Base-by-base conservation (phyloP, 495 filamentous ascomycete species). In the Entonaema liquescens region DNA sequence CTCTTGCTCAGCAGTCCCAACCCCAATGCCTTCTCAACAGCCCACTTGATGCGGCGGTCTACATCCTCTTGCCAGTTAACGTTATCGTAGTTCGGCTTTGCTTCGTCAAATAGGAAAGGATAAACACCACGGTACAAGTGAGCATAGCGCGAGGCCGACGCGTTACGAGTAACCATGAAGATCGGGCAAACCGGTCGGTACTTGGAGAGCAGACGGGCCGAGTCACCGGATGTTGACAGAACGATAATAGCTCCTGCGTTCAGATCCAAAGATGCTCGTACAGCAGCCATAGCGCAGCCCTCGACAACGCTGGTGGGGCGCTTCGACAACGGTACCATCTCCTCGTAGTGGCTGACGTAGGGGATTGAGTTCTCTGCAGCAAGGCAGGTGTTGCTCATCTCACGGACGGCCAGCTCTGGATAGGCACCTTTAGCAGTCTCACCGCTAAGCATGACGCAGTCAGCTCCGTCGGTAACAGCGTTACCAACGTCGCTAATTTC, bases 371-470 rank as follows among this genome's bases (percentile, higher is more conserved):
- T 92, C 86, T 99, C 95, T 62, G 95, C 96, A 78, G 97, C 87
- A 78, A 97, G 83, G 81, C 95, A 98, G 52, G 96, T 94, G 84
- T 97, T 92, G 86, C 92, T 91, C 95, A 99, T 99, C 90, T 98
- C 96, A 35, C 86, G 89, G 57, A 99, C 95, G 55, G 95, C 92
- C 84, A 97, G 93, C 59, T 86, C 85, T 44, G 95, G 95, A 83
- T 99, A 99, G 80, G 86, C 90, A 76, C 95, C 95, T 88, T 99
- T 99, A 79, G 95, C 96, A 31, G 95, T 99, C 87, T 99, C 95
- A 67, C 95, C 95, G 54, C 94, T 97, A 84, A 99, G 87, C 95
- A 99, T 99, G 82, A 99, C 95, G 85, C 95, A 99, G 85, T 99
- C 95, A 42, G 95, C 94, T 76, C 95, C 95, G 75, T 99, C 95